Percentiles rank a stretch among this genome's conserved stretches.
These are phyloP conservation scores for Hemileccinum impolitum DNA, from an alignment of 768 basidiomycete species.

Conservation along the genomic window DNA sequence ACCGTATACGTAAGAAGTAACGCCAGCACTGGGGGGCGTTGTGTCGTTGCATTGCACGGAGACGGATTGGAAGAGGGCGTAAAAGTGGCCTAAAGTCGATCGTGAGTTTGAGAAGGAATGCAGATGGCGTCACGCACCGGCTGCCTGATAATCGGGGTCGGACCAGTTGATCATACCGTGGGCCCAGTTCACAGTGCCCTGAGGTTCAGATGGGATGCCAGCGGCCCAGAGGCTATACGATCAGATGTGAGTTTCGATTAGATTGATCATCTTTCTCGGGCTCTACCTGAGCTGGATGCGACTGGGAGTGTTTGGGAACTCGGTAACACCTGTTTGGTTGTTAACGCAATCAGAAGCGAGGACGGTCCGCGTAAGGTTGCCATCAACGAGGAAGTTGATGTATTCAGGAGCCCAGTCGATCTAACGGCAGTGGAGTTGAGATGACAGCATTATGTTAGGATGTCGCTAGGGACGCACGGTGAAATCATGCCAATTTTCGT, in stretches of 20 bases:
- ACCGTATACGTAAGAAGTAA: constrained; percentile 65
- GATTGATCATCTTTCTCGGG: not conserved
- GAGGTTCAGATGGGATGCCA: constrained; percentile 56
- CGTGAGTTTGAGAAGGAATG: not conserved
- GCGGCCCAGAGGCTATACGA: constrained; percentile 69
- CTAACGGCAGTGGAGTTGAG: constrained; percentile 32
- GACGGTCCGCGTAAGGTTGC: constrained; percentile 65
- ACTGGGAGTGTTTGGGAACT: constrained; percentile 77
- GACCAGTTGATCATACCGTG: constrained; percentile 82
- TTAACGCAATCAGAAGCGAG: constrained; percentile 56
- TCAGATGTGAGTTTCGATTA: constrained; percentile 2
- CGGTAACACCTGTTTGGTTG: constrained; percentile 45
- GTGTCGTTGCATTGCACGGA: constrained; percentile 62
- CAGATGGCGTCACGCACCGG: constrained; percentile 38
- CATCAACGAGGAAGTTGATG: constrained; percentile 68
- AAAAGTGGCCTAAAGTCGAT: constrained; percentile 56
- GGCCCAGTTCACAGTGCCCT: constrained; percentile 75
- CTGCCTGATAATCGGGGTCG: constrained; percentile 70
- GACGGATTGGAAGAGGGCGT: constrained; percentile 59
- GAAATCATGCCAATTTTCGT: constrained; percentile 68
- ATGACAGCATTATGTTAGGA: not conserved
- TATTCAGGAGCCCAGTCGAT: constrained; percentile 77
- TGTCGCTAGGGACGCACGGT: constrained; percentile 44
- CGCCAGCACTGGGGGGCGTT: constrained; percentile 37
- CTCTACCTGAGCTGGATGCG: constrained; percentile 74